A percentile compares a stretch with the other conserved stretches of the same genome.
These are phyloP conservation scores for Hibiscus tridactylites DNA, from an alignment of 345 rosid species.

Conservation along the genomic window DNA sequence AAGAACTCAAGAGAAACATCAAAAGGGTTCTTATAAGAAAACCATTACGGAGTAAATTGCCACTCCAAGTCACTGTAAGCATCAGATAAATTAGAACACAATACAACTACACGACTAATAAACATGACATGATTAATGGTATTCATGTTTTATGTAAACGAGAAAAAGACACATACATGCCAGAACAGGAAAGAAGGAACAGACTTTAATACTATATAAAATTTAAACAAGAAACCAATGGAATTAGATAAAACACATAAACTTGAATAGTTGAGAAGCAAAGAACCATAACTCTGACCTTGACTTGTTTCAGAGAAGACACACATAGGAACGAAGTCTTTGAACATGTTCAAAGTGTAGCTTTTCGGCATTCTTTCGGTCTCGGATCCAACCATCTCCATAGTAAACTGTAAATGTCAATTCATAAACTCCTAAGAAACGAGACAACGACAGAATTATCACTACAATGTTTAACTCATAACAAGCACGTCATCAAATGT, in stretches of 20 bases:
- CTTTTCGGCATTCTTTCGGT: slow-evolving; percentile 49
- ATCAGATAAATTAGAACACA: background rate
- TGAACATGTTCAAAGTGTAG: slow-evolving; percentile 76
- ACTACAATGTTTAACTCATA: too few relatives aligned
- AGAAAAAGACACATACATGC: background rate
- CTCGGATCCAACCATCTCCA: slow-evolving; percentile 70
- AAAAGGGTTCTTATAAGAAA: background rate
- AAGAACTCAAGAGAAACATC: background rate
- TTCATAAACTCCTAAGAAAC: slow-evolving; percentile 9
- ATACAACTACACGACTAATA: background rate
- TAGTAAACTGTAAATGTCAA: slow-evolving; percentile 43
- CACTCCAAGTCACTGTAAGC: background rate
- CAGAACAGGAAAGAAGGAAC: background rate
- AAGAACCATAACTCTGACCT: slow-evolving; percentile 36
- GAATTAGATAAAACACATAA: background rate
- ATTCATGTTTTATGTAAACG: too few relatives aligned
- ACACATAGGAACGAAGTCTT: slow-evolving; percentile 81
- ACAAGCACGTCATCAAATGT: background rate
- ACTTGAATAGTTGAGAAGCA: background rate
- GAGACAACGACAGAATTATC: background rate
- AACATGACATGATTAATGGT: background rate
- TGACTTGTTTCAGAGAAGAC: slow-evolving; percentile 54
- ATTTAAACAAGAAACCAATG: background rate
- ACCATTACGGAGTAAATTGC: background rate
- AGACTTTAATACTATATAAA: too few relatives aligned